Evolutionary conservation across 2,329 filamentous ascomycete genomes (phyloP), one percentile per base, ranked within the genome.

Genomic region (Acrodontium crateriforme): DNA sequence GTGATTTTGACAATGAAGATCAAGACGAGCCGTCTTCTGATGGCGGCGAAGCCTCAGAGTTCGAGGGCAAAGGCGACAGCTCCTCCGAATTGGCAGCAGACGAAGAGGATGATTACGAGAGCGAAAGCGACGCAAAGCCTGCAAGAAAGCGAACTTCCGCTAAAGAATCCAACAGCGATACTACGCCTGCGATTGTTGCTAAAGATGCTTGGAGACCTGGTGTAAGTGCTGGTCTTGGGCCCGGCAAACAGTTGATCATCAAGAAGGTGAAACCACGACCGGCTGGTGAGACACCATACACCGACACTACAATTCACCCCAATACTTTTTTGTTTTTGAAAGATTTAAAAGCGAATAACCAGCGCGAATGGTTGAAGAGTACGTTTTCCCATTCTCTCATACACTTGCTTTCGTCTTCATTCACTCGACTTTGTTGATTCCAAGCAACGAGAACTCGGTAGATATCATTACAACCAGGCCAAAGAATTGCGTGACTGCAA

Each of bases 311-410:
- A 6, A 63, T 76, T 29, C 72, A 76, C 49, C 70, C 70, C 10
- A 74, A 77, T 45, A 76, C 72, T 2, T 52, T 73, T 48, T 52
- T 70, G 5, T 77, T 77, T 41, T 51, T 76, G 33, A 48, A 58
- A 34, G 71, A 75, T 31, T 49, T 77, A 33, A 62, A 63, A 23
- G 51, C 58, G 26, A 71, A 76, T 43, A 77, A 77, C 42, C 65
- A 74, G 31, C 59, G 71, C 22, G 56, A 68, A 46, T 76, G 72
- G 71, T 44, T 76, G 34, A 77, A 75, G 56, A 58, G 70, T 74
- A 56, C 47, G 56, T 46, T 9, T 12, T n/a, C 11, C 16, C n/a
- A n/a, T n/a, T n/a, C n/a, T n/a, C n/a, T n/a, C n/a, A n/a, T n/a
- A n/a, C n/a, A n/a, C n/a, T 8, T 9, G n/a, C n/a, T 8, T 20